Percentiles rank a stretch among this genome's conserved stretches.
Evolutionary conservation across 257 asterid genomes (phyloP).

Genomic region (Nicotiana noctiflora): DNA sequence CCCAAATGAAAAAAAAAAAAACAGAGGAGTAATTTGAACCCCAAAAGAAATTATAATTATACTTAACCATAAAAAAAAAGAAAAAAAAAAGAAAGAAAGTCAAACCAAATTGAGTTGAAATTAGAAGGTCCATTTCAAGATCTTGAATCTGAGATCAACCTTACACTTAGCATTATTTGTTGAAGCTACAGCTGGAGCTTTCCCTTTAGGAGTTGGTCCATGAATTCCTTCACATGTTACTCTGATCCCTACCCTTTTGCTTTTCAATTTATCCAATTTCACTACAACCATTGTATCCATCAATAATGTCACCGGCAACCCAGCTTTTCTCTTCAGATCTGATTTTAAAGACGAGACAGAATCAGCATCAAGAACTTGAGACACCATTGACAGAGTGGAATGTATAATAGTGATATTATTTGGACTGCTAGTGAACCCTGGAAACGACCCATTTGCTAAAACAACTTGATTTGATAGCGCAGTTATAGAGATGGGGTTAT

Average conservation of each 20-base stretch:
- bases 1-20: not conserved
- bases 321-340: slow-evolving; percentile 19
- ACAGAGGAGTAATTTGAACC: not conserved
- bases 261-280: slow-evolving; percentile 18
- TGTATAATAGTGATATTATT: slow-evolving; percentile 13
- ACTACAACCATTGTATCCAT: slow-evolving; percentile 22
- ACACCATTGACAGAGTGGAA: not conserved
- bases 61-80: not conserved
- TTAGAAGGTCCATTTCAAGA: slow-evolving; percentile 42
- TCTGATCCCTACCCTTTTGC: slow-evolving; percentile 18
- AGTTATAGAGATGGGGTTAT: slow-evolving; percentile 15
- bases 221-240: slow-evolving; percentile 27
- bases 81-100: not conserved
- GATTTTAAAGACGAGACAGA: slow-evolving; percentile 10
- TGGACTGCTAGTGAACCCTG: slow-evolving; percentile 9
- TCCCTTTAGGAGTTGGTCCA: slow-evolving; percentile 25
- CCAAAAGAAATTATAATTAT: not conserved
- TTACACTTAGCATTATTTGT: slow-evolving; percentile 29
- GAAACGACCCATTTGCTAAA: slow-evolving; percentile 14
- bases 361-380: slow-evolving; percentile 13
- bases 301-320: slow-evolving; percentile 14
- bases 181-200: slow-evolving; percentile 20
- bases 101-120: not conserved
- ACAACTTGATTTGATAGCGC: slow-evolving; percentile 4
- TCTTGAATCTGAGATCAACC: slow-evolving; percentile 44